A percentile compares a stretch with the other conserved stretches of the same genome.
Conservation (phyloP, 345 rosid genomes). For the Salix caprea region DNA sequence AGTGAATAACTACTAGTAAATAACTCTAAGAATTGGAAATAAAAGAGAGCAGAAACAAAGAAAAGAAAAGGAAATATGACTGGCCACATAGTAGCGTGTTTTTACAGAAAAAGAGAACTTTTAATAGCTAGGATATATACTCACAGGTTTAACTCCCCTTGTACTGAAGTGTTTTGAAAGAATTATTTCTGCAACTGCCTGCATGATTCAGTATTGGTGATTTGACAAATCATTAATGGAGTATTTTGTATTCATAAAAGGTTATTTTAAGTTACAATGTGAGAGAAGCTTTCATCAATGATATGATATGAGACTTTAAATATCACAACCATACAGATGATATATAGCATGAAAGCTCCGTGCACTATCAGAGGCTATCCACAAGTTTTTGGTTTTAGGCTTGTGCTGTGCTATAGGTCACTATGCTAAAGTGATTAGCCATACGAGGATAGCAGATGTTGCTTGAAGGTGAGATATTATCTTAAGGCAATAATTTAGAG, state of each 20-base stretch:
- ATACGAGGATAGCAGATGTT: neutral
- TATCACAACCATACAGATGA: neutral
- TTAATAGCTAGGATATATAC: slow-evolving; percentile 23
- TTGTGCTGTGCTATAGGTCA: neutral
- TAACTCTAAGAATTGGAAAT: neutral
- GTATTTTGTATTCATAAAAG: neutral
- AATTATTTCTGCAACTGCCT: slow-evolving; percentile 79
- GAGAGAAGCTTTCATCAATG: neutral
- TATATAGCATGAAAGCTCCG: neutral
- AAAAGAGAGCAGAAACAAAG: neutral
- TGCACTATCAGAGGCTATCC: neutral
- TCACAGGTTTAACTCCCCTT: slow-evolving; percentile 64
- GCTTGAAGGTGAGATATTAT: neutral
- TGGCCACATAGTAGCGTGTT: neutral
- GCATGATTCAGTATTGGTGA: slow-evolving; percentile 19
- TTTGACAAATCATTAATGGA: neutral
- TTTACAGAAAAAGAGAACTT: neutral
- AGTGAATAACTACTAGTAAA: neutral
- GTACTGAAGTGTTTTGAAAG: slow-evolving; percentile 71
- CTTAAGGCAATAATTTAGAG: neutral
- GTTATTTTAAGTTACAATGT: neutral
- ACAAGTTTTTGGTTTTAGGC: neutral
- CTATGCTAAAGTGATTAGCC: neutral
- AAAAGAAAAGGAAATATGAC: neutral
- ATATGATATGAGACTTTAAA: neutral